phyloP scores from a whole-genome alignment of 345 rosid species.

The Excoecaria agallocha region DNA sequence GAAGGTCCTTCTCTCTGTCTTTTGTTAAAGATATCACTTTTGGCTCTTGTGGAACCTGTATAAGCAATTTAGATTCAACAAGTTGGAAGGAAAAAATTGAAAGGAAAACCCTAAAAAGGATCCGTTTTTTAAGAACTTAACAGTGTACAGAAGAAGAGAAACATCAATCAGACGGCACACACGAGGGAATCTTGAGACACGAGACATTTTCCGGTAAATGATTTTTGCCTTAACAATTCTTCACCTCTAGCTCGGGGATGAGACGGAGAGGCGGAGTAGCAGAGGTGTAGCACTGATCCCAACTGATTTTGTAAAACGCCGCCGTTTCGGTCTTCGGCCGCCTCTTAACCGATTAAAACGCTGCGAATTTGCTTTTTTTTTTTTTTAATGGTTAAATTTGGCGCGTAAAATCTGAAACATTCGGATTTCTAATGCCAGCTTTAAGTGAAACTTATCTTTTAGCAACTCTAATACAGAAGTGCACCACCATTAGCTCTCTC shows the following conservation, averaged over 20 bases:
- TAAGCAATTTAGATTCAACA: background rate
- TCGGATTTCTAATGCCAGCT: slow-evolving; percentile 30
- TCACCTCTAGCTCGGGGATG: background rate
- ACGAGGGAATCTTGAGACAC: slow-evolving; percentile 25
- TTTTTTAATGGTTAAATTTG: background rate
- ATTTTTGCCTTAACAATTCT: background rate
- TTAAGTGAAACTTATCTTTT: slow-evolving; percentile 30
- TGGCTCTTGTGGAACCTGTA: slow-evolving; percentile 29
- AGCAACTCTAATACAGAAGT: slow-evolving; percentile 44
- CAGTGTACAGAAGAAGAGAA: slow-evolving; percentile 35
- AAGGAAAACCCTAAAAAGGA: background rate
- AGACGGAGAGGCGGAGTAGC: background rate
- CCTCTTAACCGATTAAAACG: background rate
- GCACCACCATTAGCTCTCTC: slow-evolving; percentile 42
- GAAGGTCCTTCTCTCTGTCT: slow-evolving; percentile 47
- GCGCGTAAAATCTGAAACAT: background rate
- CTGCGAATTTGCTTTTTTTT: background rate
- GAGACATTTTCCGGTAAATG: slow-evolving; percentile 29
- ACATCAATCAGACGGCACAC: slow-evolving; percentile 46
- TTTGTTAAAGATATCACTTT: slow-evolving; percentile 23
- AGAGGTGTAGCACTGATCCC: too few species aligned
- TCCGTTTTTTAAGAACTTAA: slow-evolving; percentile 21
- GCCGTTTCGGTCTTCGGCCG: background rate
- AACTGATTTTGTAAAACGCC: background rate
- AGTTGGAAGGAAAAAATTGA: background rate